These are phyloP conservation scores for Speleostelium caveatum DNA, from an alignment of 78 protist species.

Conservation along the genomic window DNA sequence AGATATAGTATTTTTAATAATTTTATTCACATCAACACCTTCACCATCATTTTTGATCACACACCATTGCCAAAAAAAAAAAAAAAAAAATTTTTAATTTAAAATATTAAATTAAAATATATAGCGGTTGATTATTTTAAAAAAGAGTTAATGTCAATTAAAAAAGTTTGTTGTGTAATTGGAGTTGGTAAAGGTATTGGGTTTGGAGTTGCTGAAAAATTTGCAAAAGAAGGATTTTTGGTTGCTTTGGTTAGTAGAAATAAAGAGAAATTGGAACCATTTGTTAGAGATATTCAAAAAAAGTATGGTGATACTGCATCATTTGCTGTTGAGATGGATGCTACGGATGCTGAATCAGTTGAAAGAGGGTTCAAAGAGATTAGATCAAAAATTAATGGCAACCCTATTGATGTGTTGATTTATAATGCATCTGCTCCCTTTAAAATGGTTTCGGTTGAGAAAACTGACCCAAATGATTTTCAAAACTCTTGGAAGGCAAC, in stretches of 20 bases:
- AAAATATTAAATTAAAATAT: too few relatives aligned
- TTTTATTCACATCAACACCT: too few relatives aligned
- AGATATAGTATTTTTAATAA: too few relatives aligned
- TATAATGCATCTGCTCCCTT: conserved; percentile 37
- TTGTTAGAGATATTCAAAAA: conserved; percentile 10
- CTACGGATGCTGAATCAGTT: neutral
- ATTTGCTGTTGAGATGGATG: conserved; percentile 31
- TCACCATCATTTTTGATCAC: too few relatives aligned
- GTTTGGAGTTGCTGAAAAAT: conserved; percentile 18
- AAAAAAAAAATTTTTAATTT: too few relatives aligned
- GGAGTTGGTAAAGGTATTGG: conserved; percentile 79
- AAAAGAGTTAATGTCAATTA: conserved; percentile 17
- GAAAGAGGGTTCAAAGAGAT: conserved; percentile 32
- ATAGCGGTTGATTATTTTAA: too few relatives aligned
- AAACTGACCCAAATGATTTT: conserved; percentile 22
- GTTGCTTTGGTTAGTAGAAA: conserved; percentile 46
- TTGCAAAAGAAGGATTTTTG: conserved; percentile 68
- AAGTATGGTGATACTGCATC: neutral
- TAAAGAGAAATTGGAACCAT: conserved; percentile 20
- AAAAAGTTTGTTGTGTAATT: conserved; percentile 36
- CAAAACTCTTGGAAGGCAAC: neutral
- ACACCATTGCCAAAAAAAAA: too few relatives aligned
- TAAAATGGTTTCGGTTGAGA: conserved; percentile 12
- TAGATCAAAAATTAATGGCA: neutral
- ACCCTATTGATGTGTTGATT: conserved; percentile 10